These are phyloP conservation scores for Henckelia pumila DNA, from an alignment of 257 asterid species.

Conservation along the genomic window DNA sequence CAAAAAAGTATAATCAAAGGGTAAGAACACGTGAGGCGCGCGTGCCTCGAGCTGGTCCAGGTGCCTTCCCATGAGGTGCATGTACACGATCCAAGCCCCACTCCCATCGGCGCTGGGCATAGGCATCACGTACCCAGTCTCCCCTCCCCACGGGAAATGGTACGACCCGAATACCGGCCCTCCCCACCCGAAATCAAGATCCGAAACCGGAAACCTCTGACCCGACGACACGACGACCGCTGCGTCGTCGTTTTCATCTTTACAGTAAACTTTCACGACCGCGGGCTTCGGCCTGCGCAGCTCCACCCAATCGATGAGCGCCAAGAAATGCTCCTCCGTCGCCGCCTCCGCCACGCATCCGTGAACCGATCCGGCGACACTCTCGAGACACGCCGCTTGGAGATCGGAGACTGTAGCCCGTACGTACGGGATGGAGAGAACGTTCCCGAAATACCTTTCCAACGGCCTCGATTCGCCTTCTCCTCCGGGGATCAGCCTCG, in stretches of 20 bases:
- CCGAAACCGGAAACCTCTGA: conserved; percentile 39
- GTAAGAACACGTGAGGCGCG: conserved; percentile 48
- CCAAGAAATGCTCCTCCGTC: conserved; percentile 43
- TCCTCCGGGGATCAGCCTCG: conserved; percentile 21
- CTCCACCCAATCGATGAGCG: conserved; percentile 60
- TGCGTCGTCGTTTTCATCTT: conserved; percentile 41
- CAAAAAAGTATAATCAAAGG: conserved; percentile 22
- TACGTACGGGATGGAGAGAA: conserved; percentile 44
- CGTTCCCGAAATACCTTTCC: conserved; percentile 55
- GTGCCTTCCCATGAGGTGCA: conserved; percentile 45
- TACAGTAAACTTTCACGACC: conserved; percentile 37
- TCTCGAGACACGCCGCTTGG: conserved; percentile 25
- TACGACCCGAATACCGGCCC: conserved; percentile 54
- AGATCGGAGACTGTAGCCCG: conserved; percentile 37
- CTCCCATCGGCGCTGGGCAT: conserved; percentile 36
- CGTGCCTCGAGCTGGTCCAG: conserved; percentile 43
- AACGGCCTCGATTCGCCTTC: conserved; percentile 21
- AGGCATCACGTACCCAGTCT: conserved; percentile 66
- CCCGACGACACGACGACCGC: conserved; percentile 61
- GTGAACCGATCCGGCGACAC: conserved; percentile 35
- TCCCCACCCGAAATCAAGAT: conserved; percentile 61
- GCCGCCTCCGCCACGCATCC: conserved; percentile 33
- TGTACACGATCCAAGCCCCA: conserved; percentile 66
- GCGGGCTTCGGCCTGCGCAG: conserved; percentile 41
- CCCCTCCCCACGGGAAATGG: conserved; percentile 66